A percentile compares a stretch with the other conserved stretches of the same genome.
phyloP scores from a whole-genome alignment of 1,284 basidiomycete genomes.

The Heimioporus retisporus region DNA sequence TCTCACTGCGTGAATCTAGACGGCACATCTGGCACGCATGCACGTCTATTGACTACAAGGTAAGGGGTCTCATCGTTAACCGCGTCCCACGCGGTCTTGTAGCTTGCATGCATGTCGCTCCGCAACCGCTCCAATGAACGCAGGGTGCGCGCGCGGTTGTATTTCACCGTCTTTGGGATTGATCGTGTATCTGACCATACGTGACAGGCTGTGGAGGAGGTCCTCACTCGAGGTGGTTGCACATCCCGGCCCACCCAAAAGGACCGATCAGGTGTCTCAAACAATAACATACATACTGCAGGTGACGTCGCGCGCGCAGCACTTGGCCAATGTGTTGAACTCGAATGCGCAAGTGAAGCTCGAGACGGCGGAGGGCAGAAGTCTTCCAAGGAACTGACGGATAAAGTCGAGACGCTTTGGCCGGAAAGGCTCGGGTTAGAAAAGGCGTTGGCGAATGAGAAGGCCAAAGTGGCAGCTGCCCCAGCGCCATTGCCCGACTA shows the following conservation, averaged over 20 bases:
- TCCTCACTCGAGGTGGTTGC: conserved; percentile 86
- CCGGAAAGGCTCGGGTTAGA: conserved; percentile 54
- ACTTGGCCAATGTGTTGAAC: no score
- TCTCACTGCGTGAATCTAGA: no score
- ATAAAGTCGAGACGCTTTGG: conserved; percentile 31
- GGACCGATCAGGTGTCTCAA: conserved; percentile 68
- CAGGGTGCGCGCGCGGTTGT: conserved; percentile 70
- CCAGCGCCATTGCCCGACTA: conserved; percentile 47
- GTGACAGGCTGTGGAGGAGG: conserved; percentile 79
- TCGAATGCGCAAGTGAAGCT: no score
- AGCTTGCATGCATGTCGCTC: no score
- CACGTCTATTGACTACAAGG: no score
- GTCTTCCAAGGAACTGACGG: conserved; percentile 41
- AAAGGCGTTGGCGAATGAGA: conserved; percentile 51
- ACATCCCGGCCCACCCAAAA: conserved; percentile 86
- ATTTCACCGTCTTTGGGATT: conserved; percentile 67
- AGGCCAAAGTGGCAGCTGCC: conserved; percentile 37
- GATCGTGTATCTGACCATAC: neutral
- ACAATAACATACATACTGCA: conserved; percentile 62
- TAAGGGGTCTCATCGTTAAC: no score
- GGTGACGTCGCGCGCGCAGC: no score
- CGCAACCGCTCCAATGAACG: conserved; percentile 52
- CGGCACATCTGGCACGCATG: no score
- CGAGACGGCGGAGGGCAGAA: conserved; percentile 58
- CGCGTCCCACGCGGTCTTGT: no score